phyloP scores from a whole-genome alignment of 2,329 filamentous ascomycete species.

The Remersonia thermophila region DNA sequence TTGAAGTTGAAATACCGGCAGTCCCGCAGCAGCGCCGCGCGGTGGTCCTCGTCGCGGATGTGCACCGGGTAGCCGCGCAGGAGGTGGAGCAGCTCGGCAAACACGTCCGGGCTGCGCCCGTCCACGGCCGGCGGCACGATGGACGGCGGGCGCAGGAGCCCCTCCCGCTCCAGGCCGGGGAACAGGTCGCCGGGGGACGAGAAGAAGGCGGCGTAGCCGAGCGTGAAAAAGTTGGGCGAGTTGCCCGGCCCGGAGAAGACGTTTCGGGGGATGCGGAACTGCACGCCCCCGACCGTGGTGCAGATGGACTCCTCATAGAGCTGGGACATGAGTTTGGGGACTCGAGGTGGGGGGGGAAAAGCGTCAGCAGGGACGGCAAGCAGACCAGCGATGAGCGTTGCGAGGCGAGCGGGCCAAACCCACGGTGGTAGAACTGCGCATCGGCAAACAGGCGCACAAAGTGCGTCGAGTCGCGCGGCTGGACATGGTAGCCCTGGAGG shows the following conservation, averaged over 20 bases:
- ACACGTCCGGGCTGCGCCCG: conserved; percentile 69
- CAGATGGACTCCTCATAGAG: conserved; percentile 87
- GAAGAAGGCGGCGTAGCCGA: conserved; percentile 84
- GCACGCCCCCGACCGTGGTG: conserved; percentile 73
- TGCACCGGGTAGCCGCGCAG: conserved; percentile 73
- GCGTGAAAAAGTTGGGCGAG: conserved; percentile 88
- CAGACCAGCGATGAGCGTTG: neutral
- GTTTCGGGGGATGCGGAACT: conserved; percentile 84
- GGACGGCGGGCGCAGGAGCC: conserved; percentile 72
- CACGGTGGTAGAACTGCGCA: conserved; percentile 84
- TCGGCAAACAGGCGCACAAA: conserved; percentile 91
- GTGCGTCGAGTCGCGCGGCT: conserved; percentile 68
- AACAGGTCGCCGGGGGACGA: conserved; percentile 68
- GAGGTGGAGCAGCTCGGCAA: conserved; percentile 69
- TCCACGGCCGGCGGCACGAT: conserved; percentile 74
- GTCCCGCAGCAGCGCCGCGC: conserved; percentile 66
- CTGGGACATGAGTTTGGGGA: conserved; percentile 80
- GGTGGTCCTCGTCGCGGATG: conserved; percentile 64
- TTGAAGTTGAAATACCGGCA: conserved; percentile 90
- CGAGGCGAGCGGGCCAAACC: conserved; percentile 19
- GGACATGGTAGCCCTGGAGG: conserved; percentile 82
- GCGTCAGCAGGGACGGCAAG: no score
- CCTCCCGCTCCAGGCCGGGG: conserved; percentile 67
- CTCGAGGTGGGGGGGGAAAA: conserved; percentile 32
- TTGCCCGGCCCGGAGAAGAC: conserved; percentile 78